A percentile compares a stretch with the other conserved stretches of the same genome.
Conservation (phyloP, 2,329 filamentous ascomycete species). For the Amesomyces nigricolor region DNA sequence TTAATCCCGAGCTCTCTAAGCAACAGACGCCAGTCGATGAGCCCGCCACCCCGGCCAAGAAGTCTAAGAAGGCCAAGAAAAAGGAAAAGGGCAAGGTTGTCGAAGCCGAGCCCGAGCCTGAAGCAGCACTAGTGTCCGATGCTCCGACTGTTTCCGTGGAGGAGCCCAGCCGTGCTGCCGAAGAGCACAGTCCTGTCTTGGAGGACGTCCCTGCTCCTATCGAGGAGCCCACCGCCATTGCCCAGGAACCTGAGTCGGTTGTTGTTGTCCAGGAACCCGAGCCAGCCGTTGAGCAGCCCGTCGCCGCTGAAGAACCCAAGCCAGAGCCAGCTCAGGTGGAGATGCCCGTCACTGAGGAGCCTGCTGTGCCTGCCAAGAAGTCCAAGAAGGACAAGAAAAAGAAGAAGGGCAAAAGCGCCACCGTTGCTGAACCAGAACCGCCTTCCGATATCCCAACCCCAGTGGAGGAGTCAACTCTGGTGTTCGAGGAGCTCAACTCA, state of each 20-base stretch:
- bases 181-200: neutral
- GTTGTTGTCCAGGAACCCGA: neutral
- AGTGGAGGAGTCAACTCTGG: neutral
- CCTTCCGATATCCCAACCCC: neutral
- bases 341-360: neutral
- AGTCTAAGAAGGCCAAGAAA: conserved; percentile 24
- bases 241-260: neutral
- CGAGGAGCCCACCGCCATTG: neutral
- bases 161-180: neutral
- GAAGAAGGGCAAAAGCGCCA: conserved; percentile 19
- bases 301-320: neutral
- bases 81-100: conserved; percentile 25
- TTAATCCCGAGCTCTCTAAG: too few species aligned
- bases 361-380: conserved; percentile 12
- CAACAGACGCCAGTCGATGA: too few species aligned
- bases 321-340: neutral
- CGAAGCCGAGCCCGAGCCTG: conserved; percentile 9
- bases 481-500: neutral
- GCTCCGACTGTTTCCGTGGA: neutral
- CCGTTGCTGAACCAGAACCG: neutral
- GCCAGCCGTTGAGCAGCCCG: neutral
- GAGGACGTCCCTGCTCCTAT: neutral
- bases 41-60: too few species aligned
- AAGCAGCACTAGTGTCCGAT: neutral
- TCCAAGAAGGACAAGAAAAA: conserved; percentile 22